Conservation (phyloP, 768 basidiomycete genomes). For the Macrolepiota albuminosa region DNA sequence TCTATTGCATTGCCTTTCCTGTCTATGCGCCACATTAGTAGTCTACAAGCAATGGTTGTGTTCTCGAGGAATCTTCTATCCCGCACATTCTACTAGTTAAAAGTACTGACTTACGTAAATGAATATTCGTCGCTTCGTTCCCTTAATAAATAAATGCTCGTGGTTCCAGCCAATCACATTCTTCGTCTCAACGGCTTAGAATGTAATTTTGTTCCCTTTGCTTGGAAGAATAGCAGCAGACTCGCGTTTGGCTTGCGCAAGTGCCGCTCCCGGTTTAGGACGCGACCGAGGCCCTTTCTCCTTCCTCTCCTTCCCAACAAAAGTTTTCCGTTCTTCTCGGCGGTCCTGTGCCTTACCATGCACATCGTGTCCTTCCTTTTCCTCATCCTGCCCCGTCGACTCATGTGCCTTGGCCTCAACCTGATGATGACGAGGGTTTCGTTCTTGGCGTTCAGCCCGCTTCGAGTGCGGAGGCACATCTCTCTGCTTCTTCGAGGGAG, state of each 20-base stretch:
- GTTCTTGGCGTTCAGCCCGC: slow-evolving; percentile 9
- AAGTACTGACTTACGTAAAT: not conserved
- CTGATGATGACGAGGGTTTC: slow-evolving; percentile 2
- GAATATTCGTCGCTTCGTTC: not conserved
- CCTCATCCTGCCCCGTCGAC: not conserved
- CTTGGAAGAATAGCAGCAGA: slow-evolving; percentile 67
- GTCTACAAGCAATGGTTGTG: not conserved
- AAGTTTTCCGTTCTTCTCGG: slow-evolving; percentile 11
- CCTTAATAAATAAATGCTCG: not conserved
- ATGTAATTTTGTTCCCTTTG: slow-evolving; percentile 69
- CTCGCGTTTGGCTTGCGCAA: slow-evolving; percentile 73
- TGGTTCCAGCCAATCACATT: not conserved
- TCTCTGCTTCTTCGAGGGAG: slow-evolving; percentile 8
- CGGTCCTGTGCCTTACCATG: slow-evolving; percentile 1
- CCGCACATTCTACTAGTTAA: not conserved
- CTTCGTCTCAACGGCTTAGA: slow-evolving; percentile 30
- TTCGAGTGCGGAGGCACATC: slow-evolving; percentile 8
- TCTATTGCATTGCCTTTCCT: not conserved
- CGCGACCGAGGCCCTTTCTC: slow-evolving; percentile 41
- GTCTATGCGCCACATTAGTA: slow-evolving; percentile 3
- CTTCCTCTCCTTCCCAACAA: slow-evolving; percentile 10
- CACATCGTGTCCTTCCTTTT: not conserved
- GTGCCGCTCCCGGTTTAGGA: slow-evolving; percentile 73
- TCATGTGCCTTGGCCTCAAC: not conserved
- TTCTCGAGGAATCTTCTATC: not conserved